Evolutionary conservation across 2,329 filamentous ascomycete species (phyloP).

Genomic region (Paramyrothecium roridum): DNA sequence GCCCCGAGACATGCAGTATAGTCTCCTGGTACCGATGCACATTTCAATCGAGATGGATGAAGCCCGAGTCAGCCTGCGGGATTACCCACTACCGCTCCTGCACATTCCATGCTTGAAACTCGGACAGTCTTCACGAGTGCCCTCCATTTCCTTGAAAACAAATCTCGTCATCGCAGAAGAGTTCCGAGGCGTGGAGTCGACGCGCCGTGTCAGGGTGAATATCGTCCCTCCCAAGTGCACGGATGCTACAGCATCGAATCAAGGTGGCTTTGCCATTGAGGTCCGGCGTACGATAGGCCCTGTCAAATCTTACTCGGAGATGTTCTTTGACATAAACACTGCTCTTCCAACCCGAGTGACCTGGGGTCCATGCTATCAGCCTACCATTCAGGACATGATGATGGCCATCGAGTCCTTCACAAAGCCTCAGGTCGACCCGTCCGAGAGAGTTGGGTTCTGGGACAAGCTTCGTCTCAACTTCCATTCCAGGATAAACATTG

Average conservation of each 20-base stretch:
- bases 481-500: conserved; percentile 83
- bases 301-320: conserved; percentile 94
- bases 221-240: conserved; percentile 69
- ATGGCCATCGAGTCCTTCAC: conserved; percentile 98
- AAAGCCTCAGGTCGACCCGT: conserved; percentile 90
- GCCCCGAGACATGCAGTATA: conserved; percentile 86
- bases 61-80: conserved; percentile 77
- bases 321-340: conserved; percentile 89
- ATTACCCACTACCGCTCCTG: conserved; percentile 89
- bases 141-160: conserved; percentile 79
- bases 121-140: conserved; percentile 73
- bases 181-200: conserved; percentile 76
- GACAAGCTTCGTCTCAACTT: conserved; percentile 95
- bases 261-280: conserved; percentile 74
- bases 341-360: conserved; percentile 88
- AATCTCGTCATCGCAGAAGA: conserved; percentile 98
- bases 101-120: conserved; percentile 83
- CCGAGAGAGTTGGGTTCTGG: conserved; percentile 95
- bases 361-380: conserved; percentile 97
- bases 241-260: conserved; percentile 51
- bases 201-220: conserved; percentile 75
- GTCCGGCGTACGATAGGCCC: conserved; percentile 89
- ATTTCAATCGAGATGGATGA: conserved; percentile 89
- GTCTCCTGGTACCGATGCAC: conserved; percentile 84
- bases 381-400: conserved; percentile 99